Base-by-base conservation (phyloP, 345 rosid genomes). In the Eutrema japonicum region DNA sequence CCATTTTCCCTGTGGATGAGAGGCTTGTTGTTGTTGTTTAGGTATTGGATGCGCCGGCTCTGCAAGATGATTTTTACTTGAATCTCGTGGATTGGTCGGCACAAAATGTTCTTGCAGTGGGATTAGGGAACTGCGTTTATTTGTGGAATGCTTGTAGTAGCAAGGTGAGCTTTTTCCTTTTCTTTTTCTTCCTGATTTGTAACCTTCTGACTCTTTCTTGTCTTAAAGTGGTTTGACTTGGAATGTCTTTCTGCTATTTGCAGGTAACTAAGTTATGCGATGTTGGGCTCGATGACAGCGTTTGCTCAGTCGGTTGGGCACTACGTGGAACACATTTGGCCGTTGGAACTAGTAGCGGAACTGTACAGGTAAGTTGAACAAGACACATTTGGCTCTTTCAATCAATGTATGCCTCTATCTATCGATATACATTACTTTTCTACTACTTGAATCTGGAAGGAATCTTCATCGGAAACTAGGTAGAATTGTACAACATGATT, bases 131-230 rank as follows among this genome's bases (percentile, higher is more conserved):
- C 75, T 96, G 99, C 63, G 99, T 96, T 37, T 96, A 96, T 80
- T 67, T 96, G 81, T 96, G 98, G 99, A 96, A 96, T 89, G 99
- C 99, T 82, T 88, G 89, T 74, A 96, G 92, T 76, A 96, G 98
- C 78, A 96, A 92, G 93, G 97, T 93, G 66, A 77, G 78, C 69
- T 60, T 38, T 32, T 3, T 7, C 14, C 3, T 13, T 7, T 27
- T 36, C 5, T 38, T 36, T 37, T 27, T 27, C 26, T 40, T 37
- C 5, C 11, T 18, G 26, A 9, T 38, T 29, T 72, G 11, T 42
- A 33, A 46, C 41, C 6, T 63, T 53, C 1, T 46, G 37, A 2
- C 38, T 64, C 49, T 12, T 58, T 56, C 36, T 5, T 57, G 36
- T 33, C 56, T 10, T 2, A 14, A 1, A 3, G 41, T 47, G 61